Evolutionary conservation across 176 grass and related monocot genomes (phyloP), one percentile per base, ranked within the genome.

Genomic region (Oryza punctata): DNA sequence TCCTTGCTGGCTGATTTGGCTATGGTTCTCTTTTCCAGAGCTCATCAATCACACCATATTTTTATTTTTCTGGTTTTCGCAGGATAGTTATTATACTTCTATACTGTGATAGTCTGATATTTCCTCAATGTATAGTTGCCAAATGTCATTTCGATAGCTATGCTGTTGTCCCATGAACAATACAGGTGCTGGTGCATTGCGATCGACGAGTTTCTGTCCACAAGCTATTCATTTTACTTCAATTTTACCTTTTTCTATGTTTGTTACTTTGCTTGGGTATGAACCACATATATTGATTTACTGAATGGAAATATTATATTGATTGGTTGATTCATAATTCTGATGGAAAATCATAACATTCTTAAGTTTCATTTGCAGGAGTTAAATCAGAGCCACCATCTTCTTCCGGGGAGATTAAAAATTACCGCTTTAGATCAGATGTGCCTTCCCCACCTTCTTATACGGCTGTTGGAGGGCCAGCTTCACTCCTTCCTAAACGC

Each of bases 401-500:
- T 85, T 57, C 84, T 80, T 81, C 87, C 81, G 85, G 90, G 50
- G 85, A 61, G 33, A 50, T 77, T 66, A 87, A 90, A 26, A 99
- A 89, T 82, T 99, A 96, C 70, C 87, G 96, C 61, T 99, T 96
- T 79, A 93, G 30, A 78, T 99, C 96, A 80, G 87, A 96, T 86
- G 96, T 96, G 45, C 93, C 96, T 27, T 85, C 93, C 8, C 87
- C 96, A 67, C 96, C 93, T 65, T 94, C 89, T 78, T 87, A 96
- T 79, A 92, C 63, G 74, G 96, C 93, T 25, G 79, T 96, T 89
- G 96, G 96, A 67, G 96, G 96, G 78, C 79, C 89, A 73, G 93
- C 96, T 89, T 99, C 93, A 38, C 93, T 91, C 61, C 91, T 99
- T 73, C 96, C 96, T 54, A 99, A 92, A 73, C 91, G 96, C 70